Evolutionary conservation across 148 eudicot species (phyloP), one percentile per base, ranked within the genome.

Genomic region (Persicaria tinctoria): DNA sequence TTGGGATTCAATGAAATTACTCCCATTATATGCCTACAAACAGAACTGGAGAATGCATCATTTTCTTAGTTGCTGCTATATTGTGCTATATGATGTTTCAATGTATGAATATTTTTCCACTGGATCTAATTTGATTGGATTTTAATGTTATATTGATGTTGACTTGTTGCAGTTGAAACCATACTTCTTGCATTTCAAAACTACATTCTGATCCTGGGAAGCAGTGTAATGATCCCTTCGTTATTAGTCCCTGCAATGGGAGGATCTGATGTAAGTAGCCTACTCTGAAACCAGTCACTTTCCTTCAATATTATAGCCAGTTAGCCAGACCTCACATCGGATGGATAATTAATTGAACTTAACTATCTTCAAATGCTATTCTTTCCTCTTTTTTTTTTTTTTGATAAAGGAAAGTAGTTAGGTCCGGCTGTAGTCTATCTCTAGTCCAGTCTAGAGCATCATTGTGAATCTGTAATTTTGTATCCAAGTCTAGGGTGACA

Each of bases 221-320:
- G 97, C 74, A 96, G 95, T 81, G 99, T 92, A 27, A 92, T 96
- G 99, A 88, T 96, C 80, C 97, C 99, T 46, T 73, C 97, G 9
- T 13, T 87, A 57, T 86, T 96, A 38, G 97, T 96, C 73, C 97
- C 91, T 9, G 84, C 86, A 73, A 96, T 96, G 99, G 99, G 99
- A 64, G 99, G 99, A 78, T 79, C 77, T 49, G 88, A 96, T 85
- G 99, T 95, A 92, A 92, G 97, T 57, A 63, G 75, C 11, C 66
- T 75, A 73, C 20, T 38, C 50, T 4, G 47, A 11, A n/a, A 5
- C 11, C 12, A 70, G 50, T 66, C 46, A 38, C 69, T 23, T 59
- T 11, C 46, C 46, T 64, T 64, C 0, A 64, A 5, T 64, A 64
- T 64, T 32, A 18, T 20, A 18, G 64, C 18, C 11, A 18, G 41